Base-by-base conservation (phyloP, 2,329 filamentous ascomycete species). In the Aspergillus sergii region DNA sequence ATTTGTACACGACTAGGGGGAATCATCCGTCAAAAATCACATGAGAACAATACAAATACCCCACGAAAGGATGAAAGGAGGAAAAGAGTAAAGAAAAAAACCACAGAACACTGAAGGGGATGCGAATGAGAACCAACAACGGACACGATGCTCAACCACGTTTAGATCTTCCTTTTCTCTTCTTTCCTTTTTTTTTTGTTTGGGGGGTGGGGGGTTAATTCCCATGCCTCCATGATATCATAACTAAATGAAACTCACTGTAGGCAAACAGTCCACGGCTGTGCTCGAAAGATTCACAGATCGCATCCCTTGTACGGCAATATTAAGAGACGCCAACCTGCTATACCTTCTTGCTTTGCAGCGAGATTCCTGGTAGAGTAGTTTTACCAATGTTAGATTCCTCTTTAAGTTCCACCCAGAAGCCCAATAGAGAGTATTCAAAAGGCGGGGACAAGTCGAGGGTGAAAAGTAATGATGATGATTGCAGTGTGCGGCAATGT, bases 311-410 rank as follows among this genome's bases (percentile, higher is more conserved):
- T 23, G 32, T 26, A 50, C 45, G 23, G 21, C 45, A 23, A 21
- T 51, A 59, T 36, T 30, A 36, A 26, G 32, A 12, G 30, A 39
- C 45, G 12, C 14, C 34, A 58, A 48, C 23, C 30, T 26, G 23
- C n/a, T 26, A 68, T 64, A 58, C 65, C 64, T 62, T 61, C 66
- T 64, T 61, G 57, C 61, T 64, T 60, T 51, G 51, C 55, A 54
- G 41, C 11, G 32, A 57, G 51, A 65, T 36, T 43, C 3, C 19
- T 23, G 39, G 55, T 55, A 11, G 48, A 69, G 64, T 67, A 64
- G 73, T 74, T 62, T 73, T 76, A 76, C 75, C 75, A 76, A 71
- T 72, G 75, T 76, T 73, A 72, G 71, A 71, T 67, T 69, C 64
- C 64, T 62, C 68, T 76, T 70, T 73, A 74, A 67, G 63, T 66